These are phyloP conservation scores for Diaporthe citri DNA, from an alignment of 2,329 filamentous ascomycete genomes.

Conservation along the genomic window DNA sequence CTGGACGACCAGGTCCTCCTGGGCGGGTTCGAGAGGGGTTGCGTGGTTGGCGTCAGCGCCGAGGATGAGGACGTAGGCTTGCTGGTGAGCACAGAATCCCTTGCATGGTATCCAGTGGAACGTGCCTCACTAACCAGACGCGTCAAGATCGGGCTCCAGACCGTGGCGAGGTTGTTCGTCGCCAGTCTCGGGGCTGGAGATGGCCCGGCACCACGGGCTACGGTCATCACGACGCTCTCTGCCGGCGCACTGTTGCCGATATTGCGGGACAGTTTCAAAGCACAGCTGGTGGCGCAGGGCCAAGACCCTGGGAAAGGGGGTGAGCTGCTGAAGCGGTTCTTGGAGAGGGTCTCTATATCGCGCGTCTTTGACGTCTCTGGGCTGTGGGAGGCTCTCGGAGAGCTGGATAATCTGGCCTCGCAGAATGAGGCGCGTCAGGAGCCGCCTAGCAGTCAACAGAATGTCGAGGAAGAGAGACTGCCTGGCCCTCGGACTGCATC, in stretches of 20 bases:
- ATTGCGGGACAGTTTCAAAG: conserved; percentile 56
- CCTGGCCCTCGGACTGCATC: too few relatives aligned
- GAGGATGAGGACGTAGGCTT: conserved; percentile 64
- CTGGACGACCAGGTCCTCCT: conserved; percentile 62
- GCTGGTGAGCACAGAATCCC: conserved; percentile 50
- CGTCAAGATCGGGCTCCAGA: conserved; percentile 60
- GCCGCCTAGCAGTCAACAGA: conserved; percentile 4
- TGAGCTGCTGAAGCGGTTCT: conserved; percentile 49
- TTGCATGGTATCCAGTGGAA: conserved; percentile 42
- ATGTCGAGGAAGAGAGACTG: not conserved
- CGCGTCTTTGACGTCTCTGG: conserved; percentile 71
- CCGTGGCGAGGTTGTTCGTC: conserved; percentile 56
- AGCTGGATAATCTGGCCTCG: conserved; percentile 54
- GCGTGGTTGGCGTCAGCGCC: conserved; percentile 66
- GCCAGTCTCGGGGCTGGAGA: conserved; percentile 35
- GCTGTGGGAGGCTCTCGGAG: conserved; percentile 67
- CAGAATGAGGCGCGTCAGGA: not conserved
- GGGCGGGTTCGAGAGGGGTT: conserved; percentile 63
- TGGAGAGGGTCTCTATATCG: conserved; percentile 66
- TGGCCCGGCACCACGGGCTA: conserved; percentile 45
- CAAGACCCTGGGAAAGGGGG: conserved; percentile 39
- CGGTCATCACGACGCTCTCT: conserved; percentile 65
- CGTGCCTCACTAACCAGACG: conserved; percentile 23
- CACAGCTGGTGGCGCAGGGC: conserved; percentile 47
- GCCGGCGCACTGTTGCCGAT: conserved; percentile 54